A percentile compares a stretch with the other conserved stretches of the same genome.
phyloP scores from a whole-genome alignment of 441 rosid species.

The Daphne laureola region DNA sequence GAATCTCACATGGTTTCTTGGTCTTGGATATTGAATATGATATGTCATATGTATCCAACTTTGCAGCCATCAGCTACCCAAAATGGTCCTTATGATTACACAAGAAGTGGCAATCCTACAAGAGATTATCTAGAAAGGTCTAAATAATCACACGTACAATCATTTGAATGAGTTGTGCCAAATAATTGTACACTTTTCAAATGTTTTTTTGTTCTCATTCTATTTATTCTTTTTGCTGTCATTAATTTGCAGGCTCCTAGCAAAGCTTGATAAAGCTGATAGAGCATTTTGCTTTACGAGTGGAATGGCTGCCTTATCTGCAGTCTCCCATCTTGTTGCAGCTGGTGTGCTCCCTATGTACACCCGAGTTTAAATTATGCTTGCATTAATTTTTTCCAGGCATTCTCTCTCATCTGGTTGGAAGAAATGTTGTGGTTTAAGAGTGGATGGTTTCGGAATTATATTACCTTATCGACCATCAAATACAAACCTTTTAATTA shows the following conservation, averaged over 20 bases:
- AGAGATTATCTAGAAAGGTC: constrained; percentile 83
- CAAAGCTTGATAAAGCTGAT: constrained; percentile 93
- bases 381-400: too few species aligned
- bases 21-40: background rate
- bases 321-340: constrained; percentile 69
- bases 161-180: background rate
- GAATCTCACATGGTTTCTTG: background rate
- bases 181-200: background rate
- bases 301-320: constrained; percentile 96
- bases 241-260: constrained; percentile 53
- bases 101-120: constrained; percentile 96
- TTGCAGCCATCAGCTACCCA: constrained; percentile 70
- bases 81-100: constrained; percentile 85
- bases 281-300: constrained; percentile 94
- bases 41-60: constrained; percentile 8
- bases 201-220: constrained; percentile 1
- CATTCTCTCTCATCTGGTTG: too few species aligned
- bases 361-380: background rate
- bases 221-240: background rate
- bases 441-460: too few species aligned
- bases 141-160: constrained; percentile 5
- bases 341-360: constrained; percentile 32
- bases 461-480: too few species aligned
- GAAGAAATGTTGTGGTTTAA: too few species aligned
- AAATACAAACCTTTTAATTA: too few species aligned